phyloP scores from a whole-genome alignment of 2,329 filamentous ascomycete species.

The Blastomyces gilchristii region DNA sequence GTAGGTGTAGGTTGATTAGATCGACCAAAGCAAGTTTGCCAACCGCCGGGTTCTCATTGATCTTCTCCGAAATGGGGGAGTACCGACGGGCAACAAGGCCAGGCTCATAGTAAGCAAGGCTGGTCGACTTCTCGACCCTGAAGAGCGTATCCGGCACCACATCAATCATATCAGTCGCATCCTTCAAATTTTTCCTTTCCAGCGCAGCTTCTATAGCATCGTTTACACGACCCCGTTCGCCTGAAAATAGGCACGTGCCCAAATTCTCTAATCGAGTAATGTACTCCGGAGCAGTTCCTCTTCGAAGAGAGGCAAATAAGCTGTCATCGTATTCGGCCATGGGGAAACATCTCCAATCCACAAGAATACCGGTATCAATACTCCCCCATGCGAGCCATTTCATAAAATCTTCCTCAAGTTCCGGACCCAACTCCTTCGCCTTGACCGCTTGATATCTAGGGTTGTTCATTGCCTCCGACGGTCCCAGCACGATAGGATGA shows the following conservation, averaged over 20 bases:
- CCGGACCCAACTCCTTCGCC: conserved; percentile 44
- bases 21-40: conserved; percentile 58
- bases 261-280: conserved; percentile 62
- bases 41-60: conserved; percentile 46
- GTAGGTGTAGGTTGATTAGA: conserved; percentile 76
- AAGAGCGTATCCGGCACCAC: conserved; percentile 52
- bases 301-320: conserved; percentile 60
- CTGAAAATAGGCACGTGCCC: conserved; percentile 62
- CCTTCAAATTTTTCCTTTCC: conserved; percentile 44
- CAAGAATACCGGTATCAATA: conserved; percentile 74
- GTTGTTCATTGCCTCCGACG: conserved; percentile 72
- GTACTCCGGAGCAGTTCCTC: conserved; percentile 62
- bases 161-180: conserved; percentile 53
- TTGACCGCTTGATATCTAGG: conserved; percentile 65
- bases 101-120: conserved; percentile 68
- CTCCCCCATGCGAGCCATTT: conserved; percentile 88
- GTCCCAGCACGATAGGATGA: conserved; percentile 67
- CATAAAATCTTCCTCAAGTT: conserved; percentile 60
- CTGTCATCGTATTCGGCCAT: conserved; percentile 68
- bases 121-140: conserved; percentile 53
- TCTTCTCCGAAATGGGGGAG: conserved; percentile 52
- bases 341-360: conserved; percentile 69
- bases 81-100: conserved; percentile 56
- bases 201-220: conserved; percentile 53
- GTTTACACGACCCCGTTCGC: conserved; percentile 54